Conservation (phyloP, 2,329 filamentous ascomycete species). For the Colletotrichum zoysiae region DNA sequence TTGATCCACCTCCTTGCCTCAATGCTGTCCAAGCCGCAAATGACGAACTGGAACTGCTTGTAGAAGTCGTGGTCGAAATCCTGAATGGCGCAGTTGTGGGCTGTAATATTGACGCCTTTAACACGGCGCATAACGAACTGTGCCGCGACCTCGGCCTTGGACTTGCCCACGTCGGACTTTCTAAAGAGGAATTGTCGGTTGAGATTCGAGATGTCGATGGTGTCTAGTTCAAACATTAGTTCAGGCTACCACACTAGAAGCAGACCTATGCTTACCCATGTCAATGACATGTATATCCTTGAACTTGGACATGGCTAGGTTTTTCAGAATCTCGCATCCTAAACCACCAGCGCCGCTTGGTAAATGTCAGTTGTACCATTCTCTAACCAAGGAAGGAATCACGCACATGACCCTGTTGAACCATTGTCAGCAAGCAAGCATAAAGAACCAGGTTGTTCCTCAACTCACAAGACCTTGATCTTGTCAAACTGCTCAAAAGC, state of each 20-base stretch:
- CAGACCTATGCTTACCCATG: constrained; percentile 77
- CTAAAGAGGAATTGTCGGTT: constrained; percentile 98
- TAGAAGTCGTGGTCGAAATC: constrained; percentile 98
- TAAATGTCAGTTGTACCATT: constrained; percentile 38
- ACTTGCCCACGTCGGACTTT: constrained; percentile 89
- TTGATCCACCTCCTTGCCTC: constrained; percentile 99
- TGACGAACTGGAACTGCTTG: constrained; percentile 93
- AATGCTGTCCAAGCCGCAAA: constrained; percentile 96
- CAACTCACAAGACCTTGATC: constrained; percentile 79
- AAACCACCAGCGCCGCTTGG: constrained; percentile 89
- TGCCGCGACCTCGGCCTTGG: constrained; percentile 93
- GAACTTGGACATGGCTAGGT: constrained; percentile 94
- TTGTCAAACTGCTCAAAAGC: constrained; percentile 70
- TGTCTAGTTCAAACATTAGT: constrained; percentile 69
- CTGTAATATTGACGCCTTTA: constrained; percentile 90
- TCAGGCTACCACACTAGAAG: neutral
- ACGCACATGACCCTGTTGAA: constrained; percentile 64
- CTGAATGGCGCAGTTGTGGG: constrained; percentile 95
- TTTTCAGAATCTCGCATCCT: constrained; percentile 96
- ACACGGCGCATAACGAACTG: constrained; percentile 91
- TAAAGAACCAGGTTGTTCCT: neutral
- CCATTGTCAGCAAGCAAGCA: constrained; percentile 43
- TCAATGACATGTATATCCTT: constrained; percentile 98
- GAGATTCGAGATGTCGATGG: constrained; percentile 97
- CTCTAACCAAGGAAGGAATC: constrained; percentile 37